Conservation (phyloP, 805 yeast genomes). For the Kodamaea fukazawae region DNA sequence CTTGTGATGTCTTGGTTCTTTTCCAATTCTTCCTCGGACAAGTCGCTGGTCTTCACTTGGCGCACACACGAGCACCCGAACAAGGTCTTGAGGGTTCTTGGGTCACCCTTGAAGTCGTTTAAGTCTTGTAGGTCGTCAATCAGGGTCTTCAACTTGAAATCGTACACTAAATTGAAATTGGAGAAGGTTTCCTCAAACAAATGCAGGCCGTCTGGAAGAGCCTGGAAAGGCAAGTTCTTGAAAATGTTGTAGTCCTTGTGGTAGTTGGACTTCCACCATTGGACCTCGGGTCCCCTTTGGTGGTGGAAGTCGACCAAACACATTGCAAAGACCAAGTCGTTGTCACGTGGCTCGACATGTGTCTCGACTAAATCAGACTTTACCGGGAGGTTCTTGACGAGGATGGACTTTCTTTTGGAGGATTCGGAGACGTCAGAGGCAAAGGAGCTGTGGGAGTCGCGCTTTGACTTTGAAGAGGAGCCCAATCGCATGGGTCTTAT, state of each 20-base stretch:
- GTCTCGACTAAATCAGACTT: background rate
- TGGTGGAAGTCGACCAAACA: constrained; percentile 94
- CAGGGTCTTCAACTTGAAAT: constrained; percentile 46
- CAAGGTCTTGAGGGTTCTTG: constrained; percentile 54
- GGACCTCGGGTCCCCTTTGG: constrained; percentile 88
- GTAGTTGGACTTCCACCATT: constrained; percentile 69
- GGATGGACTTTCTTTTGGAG: constrained; percentile 23
- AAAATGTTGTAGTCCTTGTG: constrained; percentile 50
- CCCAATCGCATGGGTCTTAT: constrained; percentile 37
- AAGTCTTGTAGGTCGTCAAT: constrained; percentile 44
- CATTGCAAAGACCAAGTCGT: constrained; percentile 63
- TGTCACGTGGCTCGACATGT: too few relatives aligned
- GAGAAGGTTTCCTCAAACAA: constrained; percentile 90
- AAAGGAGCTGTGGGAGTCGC: background rate
- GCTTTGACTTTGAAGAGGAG: constrained; percentile 3
- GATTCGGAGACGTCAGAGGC: background rate
- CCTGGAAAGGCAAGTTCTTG: constrained; percentile 91
- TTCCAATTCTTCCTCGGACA: constrained; percentile 43
- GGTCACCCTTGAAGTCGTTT: constrained; percentile 36
- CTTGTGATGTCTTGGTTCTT: constrained; percentile 68
- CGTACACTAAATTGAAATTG: constrained; percentile 79
- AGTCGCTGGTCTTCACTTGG: constrained; percentile 65
- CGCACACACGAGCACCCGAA: constrained; percentile 94
- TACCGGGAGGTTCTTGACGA: constrained; percentile 32
- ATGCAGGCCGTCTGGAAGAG: constrained; percentile 95